Evolutionary conservation across 164 flowering plant species (phyloP).

Genomic region (Dillenia turbinata): DNA sequence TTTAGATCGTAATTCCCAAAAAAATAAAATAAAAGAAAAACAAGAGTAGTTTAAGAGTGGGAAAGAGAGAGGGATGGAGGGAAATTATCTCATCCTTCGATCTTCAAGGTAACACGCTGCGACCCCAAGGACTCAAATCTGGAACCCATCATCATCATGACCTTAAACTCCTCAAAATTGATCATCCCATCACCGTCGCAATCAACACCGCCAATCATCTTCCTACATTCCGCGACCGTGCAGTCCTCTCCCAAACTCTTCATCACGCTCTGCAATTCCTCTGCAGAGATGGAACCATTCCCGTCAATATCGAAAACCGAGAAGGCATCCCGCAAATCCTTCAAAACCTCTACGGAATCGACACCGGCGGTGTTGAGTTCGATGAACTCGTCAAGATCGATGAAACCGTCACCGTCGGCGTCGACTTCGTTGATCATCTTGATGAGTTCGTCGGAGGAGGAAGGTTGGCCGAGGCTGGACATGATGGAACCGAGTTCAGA

Average conservation of each 20-base stretch:
- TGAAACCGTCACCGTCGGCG: constrained; percentile 75
- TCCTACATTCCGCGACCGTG: constrained; percentile 56
- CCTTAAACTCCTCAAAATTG: constrained; percentile 66
- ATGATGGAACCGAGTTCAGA: constrained; percentile 63
- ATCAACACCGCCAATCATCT: constrained; percentile 73
- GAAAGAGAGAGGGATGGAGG: too few species aligned
- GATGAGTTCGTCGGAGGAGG: constrained; percentile 48
- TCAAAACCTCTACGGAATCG: constrained; percentile 35
- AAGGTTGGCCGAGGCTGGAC: constrained; percentile 47
- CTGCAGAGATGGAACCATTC: constrained; percentile 67
- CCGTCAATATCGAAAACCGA: constrained; percentile 61
- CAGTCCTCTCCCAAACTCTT: constrained; percentile 55
- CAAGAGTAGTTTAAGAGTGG: too few species aligned
- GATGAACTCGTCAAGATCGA: constrained; percentile 58
- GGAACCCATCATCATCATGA: constrained; percentile 67
- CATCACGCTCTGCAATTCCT: constrained; percentile 60
- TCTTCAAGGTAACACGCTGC: constrained; percentile 2
- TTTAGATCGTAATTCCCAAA: too few species aligned
- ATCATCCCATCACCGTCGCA: constrained; percentile 61
- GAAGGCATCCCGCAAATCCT: constrained; percentile 61
- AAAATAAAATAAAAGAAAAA: too few species aligned
- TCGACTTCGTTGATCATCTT: constrained; percentile 58
- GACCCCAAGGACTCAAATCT: neutral
- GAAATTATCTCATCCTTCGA: too few species aligned
- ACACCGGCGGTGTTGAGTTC: constrained; percentile 58